Base-by-base conservation (phyloP, 2,329 filamentous ascomycete species). In the Sporothrix brunneoviolacea region DNA sequence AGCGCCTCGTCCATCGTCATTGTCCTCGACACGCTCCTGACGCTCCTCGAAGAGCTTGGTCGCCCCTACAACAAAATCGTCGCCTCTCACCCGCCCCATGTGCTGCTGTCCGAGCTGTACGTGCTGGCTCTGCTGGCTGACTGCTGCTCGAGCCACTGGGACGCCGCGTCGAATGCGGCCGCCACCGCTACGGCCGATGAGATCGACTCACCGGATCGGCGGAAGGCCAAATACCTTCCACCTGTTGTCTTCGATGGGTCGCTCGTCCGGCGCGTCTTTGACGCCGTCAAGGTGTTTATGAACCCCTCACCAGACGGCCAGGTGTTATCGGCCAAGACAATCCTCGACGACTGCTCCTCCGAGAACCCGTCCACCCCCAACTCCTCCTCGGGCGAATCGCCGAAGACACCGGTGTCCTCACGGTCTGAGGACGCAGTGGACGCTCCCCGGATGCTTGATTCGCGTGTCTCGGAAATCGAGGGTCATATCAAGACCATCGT, bases 41-140 rank as follows among this genome's bases (percentile, higher is more conserved):
- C 70, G 35, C 66, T 83, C 6, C 70, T 84, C 40, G 79, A 83
- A 61, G 78, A 82, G 33, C 70, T 84, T 35, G 68, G 70, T 24
- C 74, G 74, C 44, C 75, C 78, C 4, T 80, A 79, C 60, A 32
- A 19, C 44, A 73, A 72, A 54, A 65, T 60, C 43, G 67, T 78
- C 49, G 64, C 72, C 40, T 65, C 69, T 19, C 80, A 82, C 58
- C 80, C 81, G 2, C 67, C 72, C 33, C 78, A 83, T 60, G 71
- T 86, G 46, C 67, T 84, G 28, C 71, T 79, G 41, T 84, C 83
- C 16, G 82, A 86, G 62, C 68, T 82, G 42, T 85, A 82, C 58
- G 68, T 84, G n/a, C 65, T 85, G 44, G 73, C 77, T 42, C 68
- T 86, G 37, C 71, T 82, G 32, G 79, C 81, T 60, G 81, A 85